phyloP scores from a whole-genome alignment of 2,329 filamentous ascomycete species.

The Colletotrichum ledebouriae region DNA sequence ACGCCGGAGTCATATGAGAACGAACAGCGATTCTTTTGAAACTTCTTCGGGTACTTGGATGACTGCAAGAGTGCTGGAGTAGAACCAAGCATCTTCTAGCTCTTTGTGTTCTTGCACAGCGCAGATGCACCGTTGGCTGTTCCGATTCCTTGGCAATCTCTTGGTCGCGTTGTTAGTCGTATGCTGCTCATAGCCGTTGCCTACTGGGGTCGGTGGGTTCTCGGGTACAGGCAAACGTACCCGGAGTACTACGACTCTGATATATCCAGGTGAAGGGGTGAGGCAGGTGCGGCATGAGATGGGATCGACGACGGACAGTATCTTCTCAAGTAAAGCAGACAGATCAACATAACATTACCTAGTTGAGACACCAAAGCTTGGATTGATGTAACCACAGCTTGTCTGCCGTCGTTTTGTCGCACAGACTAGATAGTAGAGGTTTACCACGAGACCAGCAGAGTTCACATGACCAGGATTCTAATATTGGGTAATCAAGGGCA shows the following conservation, averaged over 20 bases:
- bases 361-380: no score
- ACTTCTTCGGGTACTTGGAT: slow-evolving; percentile 48
- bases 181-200: slow-evolving; percentile 23
- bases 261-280: slow-evolving; percentile 21
- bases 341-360: no score
- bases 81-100: slow-evolving; percentile 46
- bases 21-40: slow-evolving; percentile 46
- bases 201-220: slow-evolving; percentile 37
- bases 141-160: slow-evolving; percentile 38
- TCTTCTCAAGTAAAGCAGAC: no score
- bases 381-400: no score
- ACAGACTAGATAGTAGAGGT: no score
- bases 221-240: slow-evolving; percentile 40
- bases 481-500: no score
- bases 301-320: no score
- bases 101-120: slow-evolving; percentile 45
- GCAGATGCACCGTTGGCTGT: slow-evolving; percentile 45
- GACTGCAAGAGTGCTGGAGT: slow-evolving; percentile 43
- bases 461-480: no score
- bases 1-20: slow-evolving; percentile 44
- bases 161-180: slow-evolving; percentile 39
- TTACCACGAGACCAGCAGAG: no score
- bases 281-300: background rate
- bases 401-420: no score
- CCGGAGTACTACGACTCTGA: slow-evolving; percentile 41